Conservation (phyloP, 2,329 filamentous ascomycete species). For the Neurospora sp. region DNA sequence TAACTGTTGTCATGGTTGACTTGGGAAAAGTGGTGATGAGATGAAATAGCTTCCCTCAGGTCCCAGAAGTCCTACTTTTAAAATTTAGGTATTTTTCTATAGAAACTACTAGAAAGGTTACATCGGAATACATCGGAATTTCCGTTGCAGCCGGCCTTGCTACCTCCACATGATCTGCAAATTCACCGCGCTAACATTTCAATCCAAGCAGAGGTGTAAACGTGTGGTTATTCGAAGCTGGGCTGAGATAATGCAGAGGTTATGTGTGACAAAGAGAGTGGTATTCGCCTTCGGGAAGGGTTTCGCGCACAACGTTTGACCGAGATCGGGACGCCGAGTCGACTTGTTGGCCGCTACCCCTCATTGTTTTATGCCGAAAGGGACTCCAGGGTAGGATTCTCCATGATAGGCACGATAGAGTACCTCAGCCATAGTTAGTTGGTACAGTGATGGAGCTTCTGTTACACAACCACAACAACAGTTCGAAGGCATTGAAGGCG, state of each 20-base stretch:
- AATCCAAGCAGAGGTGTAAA: neutral
- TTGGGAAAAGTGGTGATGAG: no score
- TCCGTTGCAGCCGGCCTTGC: no score
- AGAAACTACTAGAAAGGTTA: no score
- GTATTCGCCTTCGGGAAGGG: neutral
- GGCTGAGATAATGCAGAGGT: neutral
- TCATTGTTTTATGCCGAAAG: neutral
- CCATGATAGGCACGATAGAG: neutral
- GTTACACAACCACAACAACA: conserved; percentile 14
- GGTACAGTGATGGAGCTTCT: neutral
- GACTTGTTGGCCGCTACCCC: conserved; percentile 1
- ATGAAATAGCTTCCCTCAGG: no score
- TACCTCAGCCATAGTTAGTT: neutral
- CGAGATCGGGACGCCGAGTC: conserved; percentile 9
- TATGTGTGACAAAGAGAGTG: neutral
- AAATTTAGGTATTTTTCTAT: no score
- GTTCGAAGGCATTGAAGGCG: conserved; percentile 10
- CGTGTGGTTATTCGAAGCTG: neutral
- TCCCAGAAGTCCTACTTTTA: no score
- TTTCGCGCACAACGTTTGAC: neutral
- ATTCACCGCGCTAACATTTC: no score
- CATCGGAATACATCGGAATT: no score
- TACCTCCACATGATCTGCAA: no score
- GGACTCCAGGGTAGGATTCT: neutral
- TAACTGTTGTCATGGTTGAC: no score